Evolutionary conservation across 129 eudicot genomes (phyloP), one percentile per base, ranked within the genome.

Genomic region (Flaveria brownii): DNA sequence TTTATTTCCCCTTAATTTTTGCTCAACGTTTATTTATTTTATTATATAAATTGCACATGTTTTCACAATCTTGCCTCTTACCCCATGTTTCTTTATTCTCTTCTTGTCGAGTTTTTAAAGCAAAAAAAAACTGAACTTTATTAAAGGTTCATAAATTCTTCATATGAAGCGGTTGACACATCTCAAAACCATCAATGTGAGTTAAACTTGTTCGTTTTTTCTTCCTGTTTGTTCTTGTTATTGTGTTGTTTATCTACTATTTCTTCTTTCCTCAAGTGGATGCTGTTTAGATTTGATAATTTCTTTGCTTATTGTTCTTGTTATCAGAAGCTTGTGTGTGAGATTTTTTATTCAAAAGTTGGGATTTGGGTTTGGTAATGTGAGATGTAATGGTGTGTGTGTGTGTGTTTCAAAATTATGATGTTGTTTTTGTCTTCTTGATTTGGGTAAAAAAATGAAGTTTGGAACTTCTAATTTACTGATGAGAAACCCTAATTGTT

Each of bases 61-160:
- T 82, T 73, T 84, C 87, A 79, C 84, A 82, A 79, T 83, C 80
- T 81, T 82, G 87, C 85, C 80, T 72, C 78, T 62, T 33, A 54
- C 67, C 86, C 82, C 83, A 84, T 80, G 82, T 85, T 85, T 82
- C 68, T 77, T 56, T 79, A 60, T 84, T 85, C 76, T 63, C 25
- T 71, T 26, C 20, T 52, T 70, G 60, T 47, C 71, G 2, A 66
- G 22, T 76, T 77, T 72, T 67, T 75, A 55, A 71, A 52, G 52
- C 50, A 41, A 71, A 62, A 77, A 77, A 66, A 39, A 52, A 61
- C 81, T 9, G 12, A 77, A 41, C 52, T 73, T 74, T 74, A 46
- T 67, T 56, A 30, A 63, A 55, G 68, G 16, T 80, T 80, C 74
- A 55, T 80, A 49, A 78, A 70, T 43, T 26, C 78, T 77, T 3